Conservation (phyloP, 2,329 filamentous ascomycete species). For the Aureobasidium vineae region DNA sequence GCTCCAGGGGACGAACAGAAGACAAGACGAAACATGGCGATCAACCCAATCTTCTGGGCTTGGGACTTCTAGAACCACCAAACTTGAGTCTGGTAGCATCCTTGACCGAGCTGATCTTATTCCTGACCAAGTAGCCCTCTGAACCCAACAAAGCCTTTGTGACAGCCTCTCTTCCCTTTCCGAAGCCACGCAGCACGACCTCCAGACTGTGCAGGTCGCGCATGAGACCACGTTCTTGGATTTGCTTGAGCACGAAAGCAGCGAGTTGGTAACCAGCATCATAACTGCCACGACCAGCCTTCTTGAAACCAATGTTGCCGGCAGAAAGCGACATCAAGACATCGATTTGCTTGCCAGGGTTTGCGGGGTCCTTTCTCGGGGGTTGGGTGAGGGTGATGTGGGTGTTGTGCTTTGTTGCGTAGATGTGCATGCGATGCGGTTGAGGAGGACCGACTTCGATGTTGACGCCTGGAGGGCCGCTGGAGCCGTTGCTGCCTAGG, state of each 20-base stretch:
- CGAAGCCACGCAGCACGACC: constrained; percentile 81
- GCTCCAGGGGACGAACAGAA: not conserved
- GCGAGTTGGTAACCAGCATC: constrained; percentile 91
- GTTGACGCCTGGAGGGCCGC: constrained; percentile 2
- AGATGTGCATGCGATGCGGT: constrained; percentile 85
- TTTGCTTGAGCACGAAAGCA: constrained; percentile 76
- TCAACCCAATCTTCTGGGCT: constrained; percentile 74
- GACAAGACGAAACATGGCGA: not conserved
- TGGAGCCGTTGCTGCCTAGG: not conserved
- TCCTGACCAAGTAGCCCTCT: constrained; percentile 74
- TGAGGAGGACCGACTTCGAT: not conserved
- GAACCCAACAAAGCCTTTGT: constrained; percentile 83
- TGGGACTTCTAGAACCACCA: constrained; percentile 84
- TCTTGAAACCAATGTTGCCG: constrained; percentile 89
- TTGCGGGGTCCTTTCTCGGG: constrained; percentile 32
- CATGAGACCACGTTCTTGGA: constrained; percentile 78
- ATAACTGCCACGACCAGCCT: constrained; percentile 75
- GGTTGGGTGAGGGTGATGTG: constrained; percentile 88
- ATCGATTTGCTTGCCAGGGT: constrained; percentile 57
- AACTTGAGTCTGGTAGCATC: constrained; percentile 93
- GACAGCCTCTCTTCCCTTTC: constrained; percentile 80
- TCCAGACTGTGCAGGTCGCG: constrained; percentile 74
- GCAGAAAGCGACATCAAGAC: constrained; percentile 76
- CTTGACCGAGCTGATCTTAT: constrained; percentile 73
- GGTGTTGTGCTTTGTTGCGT: constrained; percentile 87